These are phyloP conservation scores for Nicotiana obtusifolia DNA, from an alignment of 257 asterid species.

Conservation along the genomic window DNA sequence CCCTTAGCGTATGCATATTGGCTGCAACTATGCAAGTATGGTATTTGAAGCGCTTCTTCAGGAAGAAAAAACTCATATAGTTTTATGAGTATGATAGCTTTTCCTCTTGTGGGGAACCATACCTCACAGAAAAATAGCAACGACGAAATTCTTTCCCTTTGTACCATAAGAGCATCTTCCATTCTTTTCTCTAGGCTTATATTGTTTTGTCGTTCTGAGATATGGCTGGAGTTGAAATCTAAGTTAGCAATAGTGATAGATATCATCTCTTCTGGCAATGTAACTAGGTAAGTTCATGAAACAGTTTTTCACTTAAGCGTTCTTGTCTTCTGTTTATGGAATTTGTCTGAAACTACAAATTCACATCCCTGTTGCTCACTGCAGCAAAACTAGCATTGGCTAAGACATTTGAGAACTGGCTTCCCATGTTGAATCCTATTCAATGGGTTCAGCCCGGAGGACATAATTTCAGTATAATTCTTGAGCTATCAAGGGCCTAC, in stretches of 20 bases:
- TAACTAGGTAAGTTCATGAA: not conserved
- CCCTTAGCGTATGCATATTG: conserved; percentile 46
- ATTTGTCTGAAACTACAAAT: not conserved
- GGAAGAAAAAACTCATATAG: conserved; percentile 64
- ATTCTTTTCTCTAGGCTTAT: not conserved
- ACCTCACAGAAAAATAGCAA: not conserved
- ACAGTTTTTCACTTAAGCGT: not conserved
- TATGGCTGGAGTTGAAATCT: not conserved
- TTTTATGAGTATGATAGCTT: not conserved
- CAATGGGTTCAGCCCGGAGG: too few species aligned
- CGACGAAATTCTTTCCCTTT: not conserved
- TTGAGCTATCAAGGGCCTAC: not conserved
- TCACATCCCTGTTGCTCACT: not conserved
- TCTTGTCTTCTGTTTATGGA: not conserved
- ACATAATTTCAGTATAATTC: not conserved
- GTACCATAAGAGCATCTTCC: not conserved
- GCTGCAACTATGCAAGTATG: conserved; percentile 39
- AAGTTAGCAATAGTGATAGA: not conserved
- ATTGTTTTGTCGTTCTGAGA: not conserved
- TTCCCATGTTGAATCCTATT: not conserved
- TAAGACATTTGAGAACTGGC: not conserved
- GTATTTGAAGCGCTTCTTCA: conserved; percentile 54
- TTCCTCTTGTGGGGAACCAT: not conserved
- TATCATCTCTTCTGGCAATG: not conserved
- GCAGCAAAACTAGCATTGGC: not conserved